A percentile compares a stretch with the other conserved stretches of the same genome.
These are phyloP conservation scores for Carex arenaria DNA, from an alignment of 202 grass and related monocot genomes.

Conservation along the genomic window DNA sequence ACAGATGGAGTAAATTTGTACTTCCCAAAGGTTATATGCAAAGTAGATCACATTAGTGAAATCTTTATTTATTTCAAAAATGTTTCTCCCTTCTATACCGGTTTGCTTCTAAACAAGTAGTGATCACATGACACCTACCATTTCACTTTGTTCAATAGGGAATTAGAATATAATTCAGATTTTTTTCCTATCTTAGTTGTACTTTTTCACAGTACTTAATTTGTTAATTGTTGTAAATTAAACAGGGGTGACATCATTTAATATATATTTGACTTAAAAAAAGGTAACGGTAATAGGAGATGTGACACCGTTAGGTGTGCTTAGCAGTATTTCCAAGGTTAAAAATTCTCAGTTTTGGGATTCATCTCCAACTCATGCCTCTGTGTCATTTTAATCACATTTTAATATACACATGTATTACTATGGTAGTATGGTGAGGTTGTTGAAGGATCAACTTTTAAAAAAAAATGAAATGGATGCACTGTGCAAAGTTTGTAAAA, in stretches of 20 bases:
- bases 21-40: too few species aligned
- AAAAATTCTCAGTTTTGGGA: constrained; percentile 82
- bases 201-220: background rate
- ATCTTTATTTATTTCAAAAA: too few species aligned
- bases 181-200: background rate
- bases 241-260: constrained; percentile 69
- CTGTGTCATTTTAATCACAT: constrained; percentile 22
- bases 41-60: too few species aligned
- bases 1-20: too few species aligned
- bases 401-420: background rate
- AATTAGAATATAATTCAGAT: background rate
- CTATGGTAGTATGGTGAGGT: background rate
- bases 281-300: constrained; percentile 85
- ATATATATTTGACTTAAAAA: constrained; percentile 72
- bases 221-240: background rate
- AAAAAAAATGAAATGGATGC: background rate
- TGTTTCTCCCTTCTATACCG: background rate
- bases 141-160: background rate
- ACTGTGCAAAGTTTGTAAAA: constrained; percentile 1
- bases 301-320: constrained; percentile 82
- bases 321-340: constrained; percentile 82
- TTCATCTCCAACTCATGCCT: constrained; percentile 28
- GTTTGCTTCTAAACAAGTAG: background rate
- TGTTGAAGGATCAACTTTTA: constrained; percentile 2
- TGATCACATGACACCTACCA: background rate